phyloP scores from a whole-genome alignment of 1,284 basidiomycete species.

The Trametes pubescens region DNA sequence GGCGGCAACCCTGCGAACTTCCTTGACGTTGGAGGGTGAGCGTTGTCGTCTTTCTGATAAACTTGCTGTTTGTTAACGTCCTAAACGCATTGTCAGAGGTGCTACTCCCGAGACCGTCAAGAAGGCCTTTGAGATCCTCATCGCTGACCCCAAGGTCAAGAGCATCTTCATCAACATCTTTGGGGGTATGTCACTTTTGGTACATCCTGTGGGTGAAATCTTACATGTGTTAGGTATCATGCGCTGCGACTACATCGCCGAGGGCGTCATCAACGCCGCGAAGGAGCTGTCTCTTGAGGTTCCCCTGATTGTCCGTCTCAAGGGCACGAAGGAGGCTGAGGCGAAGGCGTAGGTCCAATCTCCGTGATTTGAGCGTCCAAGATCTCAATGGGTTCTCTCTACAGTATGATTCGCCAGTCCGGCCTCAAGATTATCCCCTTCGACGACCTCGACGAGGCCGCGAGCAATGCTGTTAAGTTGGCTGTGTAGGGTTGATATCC shows the following conservation, averaged over 20 bases:
- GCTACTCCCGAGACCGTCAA: conserved; percentile 99
- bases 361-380: background rate
- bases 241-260: conserved; percentile 97
- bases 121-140: conserved; percentile 97
- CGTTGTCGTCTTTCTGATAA: conserved; percentile 16
- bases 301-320: conserved; percentile 93
- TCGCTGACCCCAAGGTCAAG: conserved; percentile 92
- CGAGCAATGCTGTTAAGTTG: conserved; percentile 84
- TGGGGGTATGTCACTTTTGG: conserved; percentile 57
- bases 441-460: conserved; percentile 87
- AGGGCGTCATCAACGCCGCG: conserved; percentile 98
- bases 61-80: conserved; percentile 9
- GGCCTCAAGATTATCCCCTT: conserved; percentile 94
- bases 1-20: conserved; percentile 98
- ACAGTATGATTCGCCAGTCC: conserved; percentile 93
- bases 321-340: conserved; percentile 96
- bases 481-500: conserved; percentile 44
- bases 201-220: background rate
- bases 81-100: conserved; percentile 63
- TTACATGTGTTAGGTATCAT: conserved; percentile 76
- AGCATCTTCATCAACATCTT: conserved; percentile 99
- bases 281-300: conserved; percentile 89
- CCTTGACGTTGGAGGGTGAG: conserved; percentile 95
- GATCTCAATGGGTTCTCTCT: background rate
- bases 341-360: conserved; percentile 82